Conservation (phyloP, 495 filamentous ascomycete species). For the Cudoniella acicularis region DNA sequence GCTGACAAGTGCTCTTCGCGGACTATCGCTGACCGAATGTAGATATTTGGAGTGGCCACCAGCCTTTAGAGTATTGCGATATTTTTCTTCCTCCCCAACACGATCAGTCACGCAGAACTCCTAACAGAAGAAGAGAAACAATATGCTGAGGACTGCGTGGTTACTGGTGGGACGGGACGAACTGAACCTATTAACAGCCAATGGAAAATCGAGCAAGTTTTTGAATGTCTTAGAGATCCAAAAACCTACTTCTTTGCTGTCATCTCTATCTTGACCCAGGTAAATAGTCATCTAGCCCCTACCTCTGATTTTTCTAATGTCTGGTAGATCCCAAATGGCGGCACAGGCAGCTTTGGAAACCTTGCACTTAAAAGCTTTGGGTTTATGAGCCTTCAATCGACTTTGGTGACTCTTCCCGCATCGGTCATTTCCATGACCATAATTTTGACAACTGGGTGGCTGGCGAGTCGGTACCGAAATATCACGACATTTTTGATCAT, state of each 20-base stretch:
- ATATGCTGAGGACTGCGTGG: slow-evolving; percentile 33
- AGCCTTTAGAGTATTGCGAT: slow-evolving; percentile 53
- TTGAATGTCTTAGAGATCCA: slow-evolving; percentile 37
- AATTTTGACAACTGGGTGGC: slow-evolving; percentile 34
- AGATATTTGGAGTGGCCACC: slow-evolving; percentile 62
- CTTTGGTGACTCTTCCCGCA: slow-evolving; percentile 37
- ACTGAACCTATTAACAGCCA: slow-evolving; percentile 27
- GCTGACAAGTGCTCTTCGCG: slow-evolving; percentile 57
- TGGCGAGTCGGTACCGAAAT: slow-evolving; percentile 36
- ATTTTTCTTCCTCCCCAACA: slow-evolving; percentile 63
- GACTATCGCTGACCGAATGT: slow-evolving; percentile 39
- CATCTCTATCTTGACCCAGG: slow-evolving; percentile 32
- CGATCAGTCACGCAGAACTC: slow-evolving; percentile 64
- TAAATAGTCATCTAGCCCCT: slow-evolving; percentile 31
- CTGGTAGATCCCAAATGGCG: slow-evolving; percentile 41
- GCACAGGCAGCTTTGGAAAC: slow-evolving; percentile 40
- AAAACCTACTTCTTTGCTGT: slow-evolving; percentile 41
- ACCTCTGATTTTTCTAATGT: slow-evolving; percentile 32
- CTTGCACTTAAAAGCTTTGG: slow-evolving; percentile 38
- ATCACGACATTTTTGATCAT: slow-evolving; percentile 36
- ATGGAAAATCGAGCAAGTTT: slow-evolving; percentile 34
- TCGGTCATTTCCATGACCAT: slow-evolving; percentile 30
- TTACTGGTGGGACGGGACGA: slow-evolving; percentile 33
- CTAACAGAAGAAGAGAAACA: slow-evolving; percentile 53
- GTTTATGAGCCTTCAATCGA: slow-evolving; percentile 35